Evolutionary conservation across 345 rosid genomes (phyloP).

Genomic region (Boechera retrofracta): DNA sequence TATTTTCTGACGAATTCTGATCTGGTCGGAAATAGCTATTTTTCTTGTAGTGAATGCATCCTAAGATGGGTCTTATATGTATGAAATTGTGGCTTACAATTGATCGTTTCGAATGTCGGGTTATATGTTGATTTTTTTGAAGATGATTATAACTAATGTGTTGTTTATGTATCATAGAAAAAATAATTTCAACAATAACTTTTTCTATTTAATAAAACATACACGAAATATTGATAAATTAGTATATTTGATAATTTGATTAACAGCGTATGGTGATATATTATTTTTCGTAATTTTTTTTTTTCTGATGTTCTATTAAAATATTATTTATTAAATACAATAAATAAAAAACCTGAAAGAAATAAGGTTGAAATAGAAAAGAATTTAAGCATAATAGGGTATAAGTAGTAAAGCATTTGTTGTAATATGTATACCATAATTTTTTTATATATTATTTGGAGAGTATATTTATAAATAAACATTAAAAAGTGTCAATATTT

Average conservation of each 20-base stretch:
- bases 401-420: not conserved
- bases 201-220: too few species aligned
- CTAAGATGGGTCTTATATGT: too few species aligned
- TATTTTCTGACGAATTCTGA: too few species aligned
- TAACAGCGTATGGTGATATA: not conserved
- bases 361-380: constrained; percentile 2
- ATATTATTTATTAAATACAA: not conserved
- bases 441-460: too few species aligned
- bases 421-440: not conserved
- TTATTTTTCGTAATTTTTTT: not conserved
- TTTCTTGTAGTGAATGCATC: too few species aligned
- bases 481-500: too few species aligned
- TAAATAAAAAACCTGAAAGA: not conserved
- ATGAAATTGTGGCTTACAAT: not conserved
- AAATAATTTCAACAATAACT: not conserved
- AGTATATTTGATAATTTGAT: not conserved
- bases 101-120: too few species aligned
- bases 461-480: too few species aligned
- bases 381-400: constrained; percentile 10
- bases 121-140: not conserved
- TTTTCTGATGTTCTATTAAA: not conserved
- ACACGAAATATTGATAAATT: too few species aligned
- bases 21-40: too few species aligned
- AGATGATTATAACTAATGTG: too few species aligned
- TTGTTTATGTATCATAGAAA: too few species aligned